Evolutionary conservation across 2,329 filamentous ascomycete species (phyloP).

Genomic region (Penicillium concentricum): DNA sequence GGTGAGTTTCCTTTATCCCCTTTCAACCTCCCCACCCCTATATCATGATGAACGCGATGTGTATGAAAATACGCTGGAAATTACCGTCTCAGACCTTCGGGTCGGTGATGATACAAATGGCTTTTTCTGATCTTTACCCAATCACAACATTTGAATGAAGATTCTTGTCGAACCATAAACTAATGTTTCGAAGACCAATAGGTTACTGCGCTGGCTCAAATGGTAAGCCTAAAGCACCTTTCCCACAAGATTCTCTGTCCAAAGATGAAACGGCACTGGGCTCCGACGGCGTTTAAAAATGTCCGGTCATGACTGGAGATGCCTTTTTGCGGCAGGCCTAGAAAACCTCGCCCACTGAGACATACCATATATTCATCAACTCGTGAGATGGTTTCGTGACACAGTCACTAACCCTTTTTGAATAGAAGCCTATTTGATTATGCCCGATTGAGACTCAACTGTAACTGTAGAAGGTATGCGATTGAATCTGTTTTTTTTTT

Average conservation of each 20-base stretch:
- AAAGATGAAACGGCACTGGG: conserved; percentile 76
- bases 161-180: conserved; percentile 7
- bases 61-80: conserved; percentile 76
- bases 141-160: conserved; percentile 16
- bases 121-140: conserved; percentile 67
- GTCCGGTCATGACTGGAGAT: conserved; percentile 74
- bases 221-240: conserved; percentile 26
- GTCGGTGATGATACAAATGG: conserved; percentile 79
- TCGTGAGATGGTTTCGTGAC: conserved; percentile 20
- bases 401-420: conserved; percentile 28
- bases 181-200: conserved; percentile 23
- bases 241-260: conserved; percentile 18
- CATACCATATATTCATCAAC: conserved; percentile 19
- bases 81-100: conserved; percentile 82
- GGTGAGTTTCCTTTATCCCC: conserved; percentile 31
- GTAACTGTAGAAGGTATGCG: conserved; percentile 23
- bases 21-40: conserved; percentile 30
- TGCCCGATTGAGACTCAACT: conserved; percentile 6
- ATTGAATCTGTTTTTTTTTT: not conserved
- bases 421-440: conserved; percentile 16
- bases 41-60: conserved; percentile 58
- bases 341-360: conserved; percentile 99
- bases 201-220: conserved; percentile 4
- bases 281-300: conserved; percentile 69
- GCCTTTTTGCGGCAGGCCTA: conserved; percentile 93